A percentile compares a stretch with the other conserved stretches of the same genome.
These are phyloP conservation scores for Alectoria sarmentosa DNA, from an alignment of 495 filamentous ascomycete genomes.

Conservation along the genomic window DNA sequence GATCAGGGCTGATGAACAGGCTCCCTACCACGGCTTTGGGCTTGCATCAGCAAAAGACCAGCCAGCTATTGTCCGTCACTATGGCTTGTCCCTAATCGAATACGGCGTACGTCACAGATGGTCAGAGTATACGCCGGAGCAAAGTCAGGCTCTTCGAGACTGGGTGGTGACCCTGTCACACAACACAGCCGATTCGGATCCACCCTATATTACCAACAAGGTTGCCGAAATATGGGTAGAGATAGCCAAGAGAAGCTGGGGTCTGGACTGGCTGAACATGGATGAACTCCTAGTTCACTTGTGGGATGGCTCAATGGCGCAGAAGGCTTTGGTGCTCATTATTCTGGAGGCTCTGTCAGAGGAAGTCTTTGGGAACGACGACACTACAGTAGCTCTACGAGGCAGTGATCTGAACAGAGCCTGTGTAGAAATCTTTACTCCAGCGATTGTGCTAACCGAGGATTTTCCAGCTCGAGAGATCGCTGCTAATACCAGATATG, in stretches of 20 bases:
- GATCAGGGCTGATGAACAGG: slow-evolving; percentile 67
- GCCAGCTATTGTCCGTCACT: slow-evolving; percentile 79
- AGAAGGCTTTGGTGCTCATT: slow-evolving; percentile 73
- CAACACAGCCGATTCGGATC: slow-evolving; percentile 62
- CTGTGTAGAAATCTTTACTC: slow-evolving; percentile 88
- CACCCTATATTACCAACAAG: slow-evolving; percentile 82
- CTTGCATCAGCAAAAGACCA: slow-evolving; percentile 68
- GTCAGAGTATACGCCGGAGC: slow-evolving; percentile 57
- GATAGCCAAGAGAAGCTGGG: slow-evolving; percentile 89
- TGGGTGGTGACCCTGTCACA: slow-evolving; percentile 78
- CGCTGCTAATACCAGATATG: slow-evolving; percentile 57
- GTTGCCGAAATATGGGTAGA: slow-evolving; percentile 94
- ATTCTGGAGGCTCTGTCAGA: slow-evolving; percentile 92
- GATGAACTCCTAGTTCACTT: slow-evolving; percentile 72
- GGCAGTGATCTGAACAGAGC: slow-evolving; percentile 78
- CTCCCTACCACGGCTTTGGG: slow-evolving; percentile 77
- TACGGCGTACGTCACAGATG: slow-evolving; percentile 79
- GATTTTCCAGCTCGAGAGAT: slow-evolving; percentile 61
- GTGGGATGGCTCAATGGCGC: slow-evolving; percentile 66
- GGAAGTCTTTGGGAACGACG: slow-evolving; percentile 87
- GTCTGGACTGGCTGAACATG: slow-evolving; percentile 87
- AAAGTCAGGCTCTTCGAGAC: slow-evolving; percentile 55
- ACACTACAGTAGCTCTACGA: slow-evolving; percentile 72
- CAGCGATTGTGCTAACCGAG: slow-evolving; percentile 63
- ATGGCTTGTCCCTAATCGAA: slow-evolving; percentile 85